Base-by-base conservation (phyloP, 2,329 filamentous ascomycete genomes). In the Ustulina deusta region DNA sequence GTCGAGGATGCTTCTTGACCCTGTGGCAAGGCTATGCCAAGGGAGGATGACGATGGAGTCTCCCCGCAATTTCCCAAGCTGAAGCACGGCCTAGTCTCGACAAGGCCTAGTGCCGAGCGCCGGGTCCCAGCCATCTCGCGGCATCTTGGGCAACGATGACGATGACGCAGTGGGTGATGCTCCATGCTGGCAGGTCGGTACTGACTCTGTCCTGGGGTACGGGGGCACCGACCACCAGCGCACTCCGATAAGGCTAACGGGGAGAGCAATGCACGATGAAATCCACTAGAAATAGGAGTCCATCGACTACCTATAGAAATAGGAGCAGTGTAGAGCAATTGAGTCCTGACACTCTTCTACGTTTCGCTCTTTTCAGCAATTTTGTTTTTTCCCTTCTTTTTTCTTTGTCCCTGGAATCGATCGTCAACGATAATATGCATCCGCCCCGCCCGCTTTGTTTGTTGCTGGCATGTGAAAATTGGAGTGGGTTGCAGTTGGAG, bases 101-200 rank as follows among this genome's bases (percentile, higher is more conserved):
- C n/a, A 1, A 25, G 32, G 10, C 25, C 25, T 51, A 38, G 44
- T 42, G n/a, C n/a, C 36, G 15, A 65, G 56, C n/a, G n/a, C 42
- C 65, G 56, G 65, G 51, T 32, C 49, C 42, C 55, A 58, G 51
- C 44, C 22, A 57, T 38, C 20, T 38, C 25, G 42, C 57, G 57
- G 65, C 38, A 61, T 46, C 20, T 22, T 46, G 36, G 56, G 40
- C 13, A 29, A 38, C 15, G 25, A 25, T 61, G 62, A 27, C 52
- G 32, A 68, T 68, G 66, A 68, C 66, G 66, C 66, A 62, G 44
- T 60, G 36, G 29, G 32, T 56, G 36, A 42, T 56, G 36, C 54
- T n/a, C 42, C 34, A 13, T 22, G 38, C 13, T 15, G 38, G 38
- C 13, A n/a, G n/a, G n/a, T n/a, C n/a, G n/a, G n/a, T n/a, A n/a